Evolutionary conservation across 495 filamentous ascomycete species (phyloP).

Genomic region (Astrothelium subdiscretum): DNA sequence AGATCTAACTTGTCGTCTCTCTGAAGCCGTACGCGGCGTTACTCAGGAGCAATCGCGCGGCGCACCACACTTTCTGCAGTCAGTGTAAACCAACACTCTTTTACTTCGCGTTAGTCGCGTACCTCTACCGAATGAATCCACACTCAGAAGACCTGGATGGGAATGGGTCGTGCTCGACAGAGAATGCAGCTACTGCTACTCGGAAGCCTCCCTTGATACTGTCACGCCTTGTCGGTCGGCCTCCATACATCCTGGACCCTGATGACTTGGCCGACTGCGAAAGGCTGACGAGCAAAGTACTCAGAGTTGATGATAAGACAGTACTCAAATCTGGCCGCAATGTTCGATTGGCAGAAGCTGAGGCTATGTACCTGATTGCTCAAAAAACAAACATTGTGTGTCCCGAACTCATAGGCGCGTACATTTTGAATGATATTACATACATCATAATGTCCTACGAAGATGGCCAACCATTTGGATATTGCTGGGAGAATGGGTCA

Average conservation of each 20-base stretch:
- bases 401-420: neutral
- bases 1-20: too few relatives aligned
- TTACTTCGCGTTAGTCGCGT: too few relatives aligned
- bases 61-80: too few relatives aligned
- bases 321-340: neutral
- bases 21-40: too few relatives aligned
- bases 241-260: too few relatives aligned
- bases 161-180: too few relatives aligned
- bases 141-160: too few relatives aligned
- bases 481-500: neutral
- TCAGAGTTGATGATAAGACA: neutral
- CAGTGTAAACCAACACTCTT: too few relatives aligned
- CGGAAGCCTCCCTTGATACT: neutral
- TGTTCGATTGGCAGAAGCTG: neutral
- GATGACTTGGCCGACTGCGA: neutral
- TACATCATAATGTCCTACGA: neutral
- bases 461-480: neutral
- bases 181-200: neutral
- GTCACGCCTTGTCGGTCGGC: neutral
- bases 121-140: too few relatives aligned
- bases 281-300: neutral
- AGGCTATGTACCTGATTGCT: neutral
- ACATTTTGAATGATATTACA: neutral
- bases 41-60: too few relatives aligned
- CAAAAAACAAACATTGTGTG: neutral